Evolutionary conservation across 2,329 filamentous ascomycete genomes (phyloP).

Genomic region (Verticillium zaregamsianum): DNA sequence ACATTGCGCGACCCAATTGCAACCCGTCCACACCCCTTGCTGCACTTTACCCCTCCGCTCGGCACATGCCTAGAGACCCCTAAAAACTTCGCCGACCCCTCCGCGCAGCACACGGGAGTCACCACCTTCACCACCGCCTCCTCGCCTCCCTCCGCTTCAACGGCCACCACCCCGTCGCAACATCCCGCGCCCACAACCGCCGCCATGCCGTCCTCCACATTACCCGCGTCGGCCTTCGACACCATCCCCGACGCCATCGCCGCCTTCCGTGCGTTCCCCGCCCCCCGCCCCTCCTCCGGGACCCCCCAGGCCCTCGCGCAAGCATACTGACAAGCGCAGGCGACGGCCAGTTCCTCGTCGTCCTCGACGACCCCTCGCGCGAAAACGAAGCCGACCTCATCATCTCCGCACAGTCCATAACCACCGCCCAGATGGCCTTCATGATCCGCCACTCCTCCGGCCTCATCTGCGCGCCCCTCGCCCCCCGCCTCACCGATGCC

Average conservation of each 20-base stretch:
- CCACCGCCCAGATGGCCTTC: constrained; percentile 89
- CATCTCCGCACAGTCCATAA: constrained; percentile 81
- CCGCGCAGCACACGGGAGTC: constrained; percentile 3
- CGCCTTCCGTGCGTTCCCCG: constrained; percentile 53
- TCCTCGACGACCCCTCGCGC: constrained; percentile 85
- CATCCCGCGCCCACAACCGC: constrained; percentile 5
- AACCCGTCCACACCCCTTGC: background rate
- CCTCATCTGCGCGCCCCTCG: constrained; percentile 84
- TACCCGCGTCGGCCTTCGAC: constrained; percentile 54
- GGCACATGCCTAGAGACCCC: background rate
- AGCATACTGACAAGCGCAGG: constrained; percentile 34
- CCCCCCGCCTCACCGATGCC: constrained; percentile 60
- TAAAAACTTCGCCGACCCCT: background rate
- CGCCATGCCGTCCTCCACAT: constrained; percentile 46
- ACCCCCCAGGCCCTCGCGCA: background rate
- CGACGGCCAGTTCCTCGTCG: constrained; percentile 88
- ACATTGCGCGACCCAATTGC: background rate
- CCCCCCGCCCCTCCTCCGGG: constrained; percentile 1
- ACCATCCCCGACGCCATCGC: constrained; percentile 60
- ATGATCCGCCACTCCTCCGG: constrained; percentile 89
- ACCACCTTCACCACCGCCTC: background rate
- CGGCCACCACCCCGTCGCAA: background rate
- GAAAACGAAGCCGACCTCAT: constrained; percentile 99
- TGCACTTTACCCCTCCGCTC: background rate
- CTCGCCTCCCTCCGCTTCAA: background rate